These are phyloP conservation scores for Penicillium mononematosum DNA, from an alignment of 495 filamentous ascomycete genomes.

Conservation along the genomic window DNA sequence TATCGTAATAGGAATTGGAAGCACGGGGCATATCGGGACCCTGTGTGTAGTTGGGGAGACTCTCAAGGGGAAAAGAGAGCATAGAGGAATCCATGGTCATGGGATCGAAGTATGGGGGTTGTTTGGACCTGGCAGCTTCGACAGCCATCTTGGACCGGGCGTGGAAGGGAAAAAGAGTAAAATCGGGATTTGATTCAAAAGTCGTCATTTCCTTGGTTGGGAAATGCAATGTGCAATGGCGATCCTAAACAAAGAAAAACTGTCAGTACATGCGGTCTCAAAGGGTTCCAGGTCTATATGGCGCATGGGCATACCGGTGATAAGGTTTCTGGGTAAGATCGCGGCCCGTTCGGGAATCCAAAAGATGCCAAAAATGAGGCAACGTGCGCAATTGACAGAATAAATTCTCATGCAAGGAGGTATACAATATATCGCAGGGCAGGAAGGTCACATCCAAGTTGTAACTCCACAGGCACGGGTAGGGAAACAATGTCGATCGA, in stretches of 20 bases:
- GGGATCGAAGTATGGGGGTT: conserved; percentile 35
- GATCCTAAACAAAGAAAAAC: not conserved
- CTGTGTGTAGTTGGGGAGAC: conserved; percentile 28
- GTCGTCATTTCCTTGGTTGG: conserved; percentile 13
- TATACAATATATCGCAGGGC: conserved; percentile 13
- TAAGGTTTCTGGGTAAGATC: conserved; percentile 26
- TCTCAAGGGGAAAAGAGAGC: conserved; percentile 34
- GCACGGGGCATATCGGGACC: conserved; percentile 24
- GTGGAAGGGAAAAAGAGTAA: conserved; percentile 26
- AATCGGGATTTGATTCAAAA: conserved; percentile 21
- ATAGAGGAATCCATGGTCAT: conserved; percentile 42
- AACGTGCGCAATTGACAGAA: conserved; percentile 21
- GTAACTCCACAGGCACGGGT: not conserved
- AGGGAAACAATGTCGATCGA: conserved; percentile 5
- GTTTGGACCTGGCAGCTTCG: conserved; percentile 39
- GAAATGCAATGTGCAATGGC: not conserved
- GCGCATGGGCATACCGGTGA: conserved; percentile 21
- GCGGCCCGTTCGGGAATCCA: conserved; percentile 25
- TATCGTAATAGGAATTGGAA: conserved; percentile 34
- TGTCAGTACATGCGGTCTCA: conserved; percentile 2
- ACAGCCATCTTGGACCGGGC: conserved; percentile 35
- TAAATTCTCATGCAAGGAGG: conserved; percentile 18
- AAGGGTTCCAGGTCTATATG: not conserved
- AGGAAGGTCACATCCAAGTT: conserved; percentile 17
- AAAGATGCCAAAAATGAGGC: conserved; percentile 24